A percentile compares a stretch with the other conserved stretches of the same genome.
These are phyloP conservation scores for Globisporangium okanoganense DNA, from an alignment of 352 stramenopile genomes.

Conservation along the genomic window DNA sequence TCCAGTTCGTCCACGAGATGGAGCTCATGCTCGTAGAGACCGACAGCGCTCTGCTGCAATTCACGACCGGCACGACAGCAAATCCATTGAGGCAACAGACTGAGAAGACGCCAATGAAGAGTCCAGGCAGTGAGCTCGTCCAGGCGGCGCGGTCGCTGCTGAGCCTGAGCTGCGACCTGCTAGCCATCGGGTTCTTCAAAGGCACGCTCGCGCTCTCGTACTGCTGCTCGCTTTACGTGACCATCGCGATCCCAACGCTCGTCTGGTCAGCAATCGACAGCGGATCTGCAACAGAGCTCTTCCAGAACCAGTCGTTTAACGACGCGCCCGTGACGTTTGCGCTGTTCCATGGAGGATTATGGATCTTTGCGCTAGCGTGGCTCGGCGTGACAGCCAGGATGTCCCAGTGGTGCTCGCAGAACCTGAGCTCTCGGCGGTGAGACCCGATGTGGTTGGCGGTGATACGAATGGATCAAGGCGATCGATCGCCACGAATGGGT, in stretches of 20 bases:
- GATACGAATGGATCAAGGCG: no score
- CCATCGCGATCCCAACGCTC: neutral
- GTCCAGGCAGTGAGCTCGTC: neutral
- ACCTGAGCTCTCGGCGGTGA: neutral
- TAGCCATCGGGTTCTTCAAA: conserved; percentile 12
- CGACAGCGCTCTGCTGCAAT: conserved; percentile 2
- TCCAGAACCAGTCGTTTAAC: neutral
- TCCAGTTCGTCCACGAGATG: conserved; percentile 10
- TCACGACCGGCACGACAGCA: neutral
- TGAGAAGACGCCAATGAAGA: neutral
- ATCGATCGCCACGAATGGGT: neutral
- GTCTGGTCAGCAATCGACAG: neutral
- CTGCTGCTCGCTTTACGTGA: conserved; percentile 8
- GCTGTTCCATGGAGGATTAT: neutral
- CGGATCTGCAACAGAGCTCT: neutral
- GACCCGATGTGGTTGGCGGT: neutral
- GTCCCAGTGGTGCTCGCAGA: conserved; percentile 5
- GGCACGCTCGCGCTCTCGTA: conserved; percentile 8
- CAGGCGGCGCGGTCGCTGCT: neutral
- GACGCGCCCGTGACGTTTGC: neutral
- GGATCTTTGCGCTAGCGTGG: conserved; percentile 5
- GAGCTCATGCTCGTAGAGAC: conserved; percentile 1
- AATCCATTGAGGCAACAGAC: neutral
- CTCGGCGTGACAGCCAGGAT: conserved; percentile 9
- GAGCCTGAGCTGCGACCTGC: conserved; percentile 13